A percentile compares a stretch with the other conserved stretches of the same genome.
These are phyloP conservation scores for Monosporozyma yasuniensis DNA, from an alignment of 805 yeast genomes.

Conservation along the genomic window DNA sequence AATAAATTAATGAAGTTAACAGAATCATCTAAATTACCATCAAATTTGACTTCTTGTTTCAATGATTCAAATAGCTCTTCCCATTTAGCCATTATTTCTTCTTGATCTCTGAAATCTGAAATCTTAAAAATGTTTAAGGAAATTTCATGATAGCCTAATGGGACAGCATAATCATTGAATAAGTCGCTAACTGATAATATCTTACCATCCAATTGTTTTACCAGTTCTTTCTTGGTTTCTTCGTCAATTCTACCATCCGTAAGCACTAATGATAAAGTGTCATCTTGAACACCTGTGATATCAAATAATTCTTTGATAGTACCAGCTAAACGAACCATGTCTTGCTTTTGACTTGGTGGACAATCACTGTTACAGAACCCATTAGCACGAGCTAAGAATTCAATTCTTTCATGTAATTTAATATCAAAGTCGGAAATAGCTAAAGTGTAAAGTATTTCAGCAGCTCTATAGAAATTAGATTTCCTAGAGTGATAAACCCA, in stretches of 20 bases:
- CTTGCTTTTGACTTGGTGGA: constrained; percentile 67
- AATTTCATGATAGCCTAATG: constrained; percentile 76
- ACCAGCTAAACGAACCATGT: constrained; percentile 60
- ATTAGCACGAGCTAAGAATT: constrained; percentile 81
- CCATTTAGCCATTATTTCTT: constrained; percentile 79
- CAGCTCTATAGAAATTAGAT: constrained; percentile 74
- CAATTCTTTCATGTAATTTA: constrained; percentile 65
- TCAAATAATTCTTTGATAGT: constrained; percentile 72
- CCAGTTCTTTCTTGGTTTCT: constrained; percentile 43
- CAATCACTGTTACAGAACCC: constrained; percentile 85
- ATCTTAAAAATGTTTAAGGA: constrained; percentile 70
- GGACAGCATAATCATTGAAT: constrained; percentile 80
- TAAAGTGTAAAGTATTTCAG: constrained; percentile 62
- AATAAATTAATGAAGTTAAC: constrained; percentile 31
- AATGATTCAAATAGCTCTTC: constrained; percentile 53
- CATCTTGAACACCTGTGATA: constrained; percentile 75
- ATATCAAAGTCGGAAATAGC: constrained; percentile 68
- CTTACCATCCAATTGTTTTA: constrained; percentile 48
- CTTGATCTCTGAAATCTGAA: constrained; percentile 77
- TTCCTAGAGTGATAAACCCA: constrained; percentile 87
- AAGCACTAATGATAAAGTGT: constrained; percentile 36
- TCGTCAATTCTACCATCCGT: constrained; percentile 40
- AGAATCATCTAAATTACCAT: constrained; percentile 25
- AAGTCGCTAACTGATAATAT: constrained; percentile 68
- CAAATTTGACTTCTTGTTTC: constrained; percentile 25